Base-by-base conservation (phyloP, 352 stramenopile species). In the Globisporangium yorkense region DNA sequence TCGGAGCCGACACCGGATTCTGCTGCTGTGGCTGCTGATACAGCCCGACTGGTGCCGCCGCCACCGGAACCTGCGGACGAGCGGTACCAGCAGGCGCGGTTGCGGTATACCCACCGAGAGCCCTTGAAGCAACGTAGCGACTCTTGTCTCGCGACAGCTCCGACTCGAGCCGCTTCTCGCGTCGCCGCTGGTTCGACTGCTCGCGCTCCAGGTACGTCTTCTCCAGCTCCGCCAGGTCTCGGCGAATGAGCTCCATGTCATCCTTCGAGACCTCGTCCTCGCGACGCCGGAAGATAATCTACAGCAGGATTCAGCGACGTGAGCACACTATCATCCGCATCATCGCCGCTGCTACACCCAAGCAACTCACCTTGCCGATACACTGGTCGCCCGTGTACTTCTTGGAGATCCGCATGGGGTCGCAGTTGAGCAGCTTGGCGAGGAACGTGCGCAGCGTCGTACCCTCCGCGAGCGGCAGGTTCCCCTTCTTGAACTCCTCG, bases 331-430 rank as follows among this genome's bases (percentile, higher is more conserved):
- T 15, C 35, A 41, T 15, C 12, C 0, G 2, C 35, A 40, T 18
- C 16, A 18, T 29, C 5, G 12, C 8, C 7, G 4, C n/a, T 3
- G n/a, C 15, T n/a, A 55, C 63, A 39, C 4, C 29, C 41, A 59
- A 20, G 21, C 35, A 44, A 44, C 57, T 20, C 65, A 92, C 87
- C 72, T 99, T 99, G 65, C 97, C 96, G 61, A 99, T 99, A 65
- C 95, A 99, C 64, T 99, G 97, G 58, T 92, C 87, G 15, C 97
- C 96, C 51, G 98, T 98, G 66, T 99, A 99, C 74, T 99, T 99
- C 68, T 99, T 99, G 0, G 93, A 98, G 57, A 99, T 99, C 15
- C 97, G 79, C 96, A 99, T 99, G 8, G 97, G 96, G 74, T 99
- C 96, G 69, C 97, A 99, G 67, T 99, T 98, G 5, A 99, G 74